Conservation (phyloP, 2,329 filamentous ascomycete genomes). For the Chaetothyriales sp. region DNA sequence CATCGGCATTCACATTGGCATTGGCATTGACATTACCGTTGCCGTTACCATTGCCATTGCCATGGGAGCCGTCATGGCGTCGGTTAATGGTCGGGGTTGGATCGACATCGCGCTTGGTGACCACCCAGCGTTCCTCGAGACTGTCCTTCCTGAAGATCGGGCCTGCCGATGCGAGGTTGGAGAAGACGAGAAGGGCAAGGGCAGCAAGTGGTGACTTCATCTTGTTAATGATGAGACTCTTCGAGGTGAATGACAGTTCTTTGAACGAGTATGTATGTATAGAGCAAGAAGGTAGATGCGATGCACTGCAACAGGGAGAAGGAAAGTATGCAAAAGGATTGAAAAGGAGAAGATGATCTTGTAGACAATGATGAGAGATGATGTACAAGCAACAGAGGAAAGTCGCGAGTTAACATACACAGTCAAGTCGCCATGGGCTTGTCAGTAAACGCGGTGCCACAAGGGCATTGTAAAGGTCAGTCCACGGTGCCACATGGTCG, state of each 20-base stretch:
- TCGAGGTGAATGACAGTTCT: too few relatives aligned
- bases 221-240: background rate
- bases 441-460: background rate
- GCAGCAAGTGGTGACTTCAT: conserved; percentile 4
- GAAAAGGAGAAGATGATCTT: background rate
- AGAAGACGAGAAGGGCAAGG: conserved; percentile 4
- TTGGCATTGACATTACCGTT: too few relatives aligned
- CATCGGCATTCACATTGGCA: too few relatives aligned
- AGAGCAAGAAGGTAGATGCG: background rate
- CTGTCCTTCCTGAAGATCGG: conserved; percentile 12
- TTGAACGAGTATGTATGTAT: background rate
- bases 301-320: background rate
- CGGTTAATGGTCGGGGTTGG: background rate
- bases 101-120: background rate
- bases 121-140: conserved; percentile 7
- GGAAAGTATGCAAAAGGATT: background rate
- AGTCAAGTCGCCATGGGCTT: background rate
- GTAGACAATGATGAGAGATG: background rate
- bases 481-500: background rate
- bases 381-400: background rate
- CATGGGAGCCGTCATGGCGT: background rate
- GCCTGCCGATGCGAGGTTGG: conserved; percentile 10
- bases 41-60: background rate
- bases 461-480: background rate
- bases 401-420: background rate